Percentiles rank a stretch among this genome's conserved stretches.
Evolutionary conservation across 1,139 yeast genomes (phyloP).

Genomic region (Citeromyces siamensis): DNA sequence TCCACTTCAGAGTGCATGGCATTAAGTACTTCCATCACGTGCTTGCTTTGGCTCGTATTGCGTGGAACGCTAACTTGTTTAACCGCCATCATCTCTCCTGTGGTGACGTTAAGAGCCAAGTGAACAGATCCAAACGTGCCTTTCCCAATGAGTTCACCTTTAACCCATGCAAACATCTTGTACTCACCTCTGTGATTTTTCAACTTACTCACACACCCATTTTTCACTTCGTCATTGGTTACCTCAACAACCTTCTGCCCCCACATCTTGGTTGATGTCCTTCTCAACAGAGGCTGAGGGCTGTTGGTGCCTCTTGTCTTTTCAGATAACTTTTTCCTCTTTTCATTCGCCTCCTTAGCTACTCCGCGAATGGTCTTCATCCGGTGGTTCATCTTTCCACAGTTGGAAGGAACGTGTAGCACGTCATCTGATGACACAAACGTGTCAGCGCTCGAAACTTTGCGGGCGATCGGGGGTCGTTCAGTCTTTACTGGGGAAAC

Average conservation of each 20-base stretch:
- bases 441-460: slow-evolving; percentile 24
- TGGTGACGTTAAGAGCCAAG: slow-evolving; percentile 85
- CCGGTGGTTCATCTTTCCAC: slow-evolving; percentile 21
- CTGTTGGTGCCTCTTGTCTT: slow-evolving; percentile 3
- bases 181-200: slow-evolving; percentile 54
- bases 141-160: slow-evolving; percentile 92
- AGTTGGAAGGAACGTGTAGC: slow-evolving; percentile 8
- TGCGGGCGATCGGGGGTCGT: slow-evolving; percentile 29
- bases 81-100: slow-evolving; percentile 98
- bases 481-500: slow-evolving; percentile 4
- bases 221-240: slow-evolving; percentile 55
- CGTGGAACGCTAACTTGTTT: slow-evolving; percentile 76
- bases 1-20: slow-evolving; percentile 89
- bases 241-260: slow-evolving; percentile 91
- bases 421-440: slow-evolving; percentile 20
- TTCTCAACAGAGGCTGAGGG: slow-evolving; percentile 30
- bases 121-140: slow-evolving; percentile 98
- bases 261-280: slow-evolving; percentile 95
- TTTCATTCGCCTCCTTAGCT: slow-evolving; percentile 79
- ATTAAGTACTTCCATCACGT: slow-evolving; percentile 53
- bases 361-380: slow-evolving; percentile 88
- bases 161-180: slow-evolving; percentile 93
- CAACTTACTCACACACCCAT: slow-evolving; percentile 44
- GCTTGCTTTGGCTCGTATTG: slow-evolving; percentile 25
- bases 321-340: slow-evolving; percentile 28